A percentile compares a stretch with the other conserved stretches of the same genome.
These are phyloP conservation scores for Datisca glomerata DNA, from an alignment of 306 rosid species.

Conservation along the genomic window DNA sequence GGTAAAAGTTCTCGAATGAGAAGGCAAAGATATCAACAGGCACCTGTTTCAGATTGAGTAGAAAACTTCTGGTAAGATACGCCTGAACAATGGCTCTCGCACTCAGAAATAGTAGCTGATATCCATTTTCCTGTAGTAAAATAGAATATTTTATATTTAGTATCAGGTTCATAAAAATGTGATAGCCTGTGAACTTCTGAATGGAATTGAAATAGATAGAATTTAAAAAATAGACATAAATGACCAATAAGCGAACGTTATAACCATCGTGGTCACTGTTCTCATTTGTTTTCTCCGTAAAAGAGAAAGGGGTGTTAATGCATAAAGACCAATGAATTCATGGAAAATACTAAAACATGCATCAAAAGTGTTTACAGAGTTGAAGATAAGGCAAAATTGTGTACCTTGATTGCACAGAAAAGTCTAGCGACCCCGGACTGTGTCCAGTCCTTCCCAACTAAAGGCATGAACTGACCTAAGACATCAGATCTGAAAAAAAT, in stretches of 20 bases:
- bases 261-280: no score
- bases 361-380: no score
- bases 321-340: no score
- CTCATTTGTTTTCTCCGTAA: no score
- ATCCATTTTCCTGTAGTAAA: constrained; percentile 84
- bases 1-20: no score
- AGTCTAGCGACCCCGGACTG: constrained; percentile 97
- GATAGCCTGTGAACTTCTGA: not conserved
- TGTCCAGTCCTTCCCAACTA: constrained; percentile 95
- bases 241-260: no score
- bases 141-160: not conserved
- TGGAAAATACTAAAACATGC: no score
- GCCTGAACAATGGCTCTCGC: constrained; percentile 99
- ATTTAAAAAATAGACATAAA: no score
- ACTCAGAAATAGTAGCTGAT: constrained; percentile 92
- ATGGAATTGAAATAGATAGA: no score
- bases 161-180: not conserved
- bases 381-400: not conserved
- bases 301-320: no score
- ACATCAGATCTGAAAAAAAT: constrained; percentile 73
- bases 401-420: constrained; percentile 83
- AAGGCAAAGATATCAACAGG: not conserved
- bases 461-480: constrained; percentile 98
- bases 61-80: constrained; percentile 79
- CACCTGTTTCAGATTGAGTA: constrained; percentile 22